Evolutionary conservation across 2,329 filamentous ascomycete genomes (phyloP), one percentile per base, ranked within the genome.

Genomic region (Sphaerostilbella broomeana): DNA sequence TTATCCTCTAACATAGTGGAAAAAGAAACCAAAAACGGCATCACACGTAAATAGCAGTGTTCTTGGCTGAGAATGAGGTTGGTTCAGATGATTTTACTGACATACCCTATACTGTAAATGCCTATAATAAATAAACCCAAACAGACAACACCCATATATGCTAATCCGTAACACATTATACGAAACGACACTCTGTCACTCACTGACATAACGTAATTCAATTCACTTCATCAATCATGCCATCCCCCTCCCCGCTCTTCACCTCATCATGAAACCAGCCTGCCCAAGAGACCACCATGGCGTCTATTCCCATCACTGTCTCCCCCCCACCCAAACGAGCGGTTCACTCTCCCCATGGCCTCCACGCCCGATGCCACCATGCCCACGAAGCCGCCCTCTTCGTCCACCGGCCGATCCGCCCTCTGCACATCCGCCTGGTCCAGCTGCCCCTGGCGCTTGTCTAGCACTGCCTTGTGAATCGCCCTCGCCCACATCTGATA

Each of bases 401-500:
- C 62, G 18, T 60, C 49, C 20, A 38, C 51, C 5, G 50, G 48
- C 11, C 43, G 45, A 7, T 53, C 49, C 10, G 42, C 64, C 26
- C 42, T 69, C 60, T 35, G 67, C 61, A 79, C 64, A 50, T 84
- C 79, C 10, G 67, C 65, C 46, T 77, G 74, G 25, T 73, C 72
- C 12, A 84, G 63, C 16, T 66, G 63, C 3, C 69, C 69, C 51
- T 78, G 69, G 25, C 70, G 69, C 42, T 75, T 69, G 37, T 73
- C 70, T 40, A 82, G 54, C 1, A 80, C 75, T 8, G 81, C 74
- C 30, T 69, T 68, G 43, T 67, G 64, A 36, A 87, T 75, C 3
- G 77, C 70, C 5, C 71, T 64, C 7, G 67, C 69, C 79, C 83
- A 86, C 40, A 74, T 60, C 42, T 74, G 70, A 47, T 78, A 77